Conservation (phyloP, 495 filamentous ascomycete species). For the Hypoxylon cercidicola region DNA sequence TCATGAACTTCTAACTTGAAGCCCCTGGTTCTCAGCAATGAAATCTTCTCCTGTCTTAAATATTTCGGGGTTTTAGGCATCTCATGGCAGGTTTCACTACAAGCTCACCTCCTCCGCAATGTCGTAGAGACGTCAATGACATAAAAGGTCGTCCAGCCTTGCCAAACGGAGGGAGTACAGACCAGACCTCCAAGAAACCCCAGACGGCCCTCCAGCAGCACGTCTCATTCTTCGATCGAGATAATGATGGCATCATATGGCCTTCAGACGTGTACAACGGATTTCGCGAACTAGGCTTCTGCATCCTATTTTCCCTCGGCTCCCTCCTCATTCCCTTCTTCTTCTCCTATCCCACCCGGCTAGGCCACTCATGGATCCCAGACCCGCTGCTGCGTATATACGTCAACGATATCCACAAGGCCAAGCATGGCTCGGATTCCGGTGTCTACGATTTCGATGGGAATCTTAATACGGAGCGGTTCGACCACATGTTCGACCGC, state of each 20-base stretch:
- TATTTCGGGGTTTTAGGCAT: too few species aligned
- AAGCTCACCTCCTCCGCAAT: conserved; percentile 3
- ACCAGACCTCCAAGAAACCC: conserved; percentile 11
- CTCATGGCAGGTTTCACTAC: conserved; percentile 15
- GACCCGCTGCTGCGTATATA: conserved; percentile 33
- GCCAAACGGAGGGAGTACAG: neutral
- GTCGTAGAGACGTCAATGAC: neutral
- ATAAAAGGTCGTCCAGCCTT: neutral
- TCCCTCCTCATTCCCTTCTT: conserved; percentile 45
- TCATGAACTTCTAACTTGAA: neutral
- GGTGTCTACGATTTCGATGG: conserved; percentile 33
- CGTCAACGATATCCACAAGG: conserved; percentile 32
- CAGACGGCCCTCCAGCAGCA: conserved; percentile 58
- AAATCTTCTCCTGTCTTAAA: too few species aligned
- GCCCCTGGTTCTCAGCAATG: neutral
- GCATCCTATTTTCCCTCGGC: conserved; percentile 51
- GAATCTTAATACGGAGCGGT: conserved; percentile 17
- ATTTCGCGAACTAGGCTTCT: conserved; percentile 60
- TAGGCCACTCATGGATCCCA: conserved; percentile 26
- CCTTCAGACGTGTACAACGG: conserved; percentile 59
- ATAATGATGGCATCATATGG: conserved; percentile 60
- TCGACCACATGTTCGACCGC: conserved; percentile 29
- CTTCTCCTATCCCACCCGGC: conserved; percentile 35
- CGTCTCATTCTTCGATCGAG: conserved; percentile 60
- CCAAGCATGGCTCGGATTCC: conserved; percentile 34